Evolutionary conservation across 306 rosid species (phyloP), one percentile per base, ranked within the genome.

Genomic region (Amphicarpaea edgeworthii): DNA sequence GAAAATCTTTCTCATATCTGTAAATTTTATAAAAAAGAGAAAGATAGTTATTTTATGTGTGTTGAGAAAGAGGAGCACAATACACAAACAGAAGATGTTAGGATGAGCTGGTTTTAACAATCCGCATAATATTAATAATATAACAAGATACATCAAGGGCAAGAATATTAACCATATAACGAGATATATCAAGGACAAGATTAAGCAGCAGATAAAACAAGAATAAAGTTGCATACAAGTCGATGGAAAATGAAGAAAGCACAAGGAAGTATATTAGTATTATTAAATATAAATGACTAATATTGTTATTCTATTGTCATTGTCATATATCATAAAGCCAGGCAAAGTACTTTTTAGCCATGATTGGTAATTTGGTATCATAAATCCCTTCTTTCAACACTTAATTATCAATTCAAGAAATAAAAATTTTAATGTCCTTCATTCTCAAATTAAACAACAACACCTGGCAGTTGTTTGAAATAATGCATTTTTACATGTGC

Each of bases 1-100:
- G 86, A 96, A 96, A 69, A 92, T 88, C 72, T 85, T 89, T 85
- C 99, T 90, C 91, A 95, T 73, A 86, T 92, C 99, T 95, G 91
- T 64, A 83, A 65, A 58, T 15, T 68, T 69, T 24, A 80, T 20
- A 50, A 77, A 41, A 41, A 76, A 23, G 68, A 73, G 42, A 75
- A 51, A 50, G 71, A 55, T 8, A 41, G 26, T 66, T 42, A 67
- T 55, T 14, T 50, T 77, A 34, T 8, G 73, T 32, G 26, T 14
- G 42, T 60, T 14, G 47, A n/a, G 50, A 43, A 42, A 54, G 73
- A 26, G 12, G n/a, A 55, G 68, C 63, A 70, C 38, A 17, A 60
- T 60, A 59, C 65, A 59, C 12, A 59, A 28, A 14, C 19, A 59
- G 26, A 7, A 16, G 53, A 47, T 20, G 30, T 60, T 72, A 3